Evolutionary conservation across 345 rosid genomes (phyloP).

Genomic region (Murraya koenigii): DNA sequence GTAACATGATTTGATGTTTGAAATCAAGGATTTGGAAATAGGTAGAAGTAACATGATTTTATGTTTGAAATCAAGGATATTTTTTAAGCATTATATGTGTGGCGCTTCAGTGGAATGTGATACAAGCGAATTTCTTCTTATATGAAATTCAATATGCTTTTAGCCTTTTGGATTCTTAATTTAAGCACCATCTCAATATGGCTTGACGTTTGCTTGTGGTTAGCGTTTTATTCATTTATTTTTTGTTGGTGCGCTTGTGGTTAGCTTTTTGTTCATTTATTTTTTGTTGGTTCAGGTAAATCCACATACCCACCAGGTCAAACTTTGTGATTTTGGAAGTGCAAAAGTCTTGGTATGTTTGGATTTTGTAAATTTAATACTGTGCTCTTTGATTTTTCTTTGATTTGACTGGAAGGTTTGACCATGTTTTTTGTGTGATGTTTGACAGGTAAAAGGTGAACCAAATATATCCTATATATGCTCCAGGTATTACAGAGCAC

Average conservation of each 20-base stretch:
- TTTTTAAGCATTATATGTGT: background rate
- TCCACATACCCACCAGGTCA: constrained; percentile 97
- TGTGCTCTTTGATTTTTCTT: background rate
- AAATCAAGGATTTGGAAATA: no score
- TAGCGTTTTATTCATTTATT: background rate
- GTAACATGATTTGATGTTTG: background rate
- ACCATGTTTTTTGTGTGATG: constrained; percentile 4
- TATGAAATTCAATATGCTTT: background rate
- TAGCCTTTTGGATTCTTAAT: background rate
- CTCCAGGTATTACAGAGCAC: constrained; percentile 97
- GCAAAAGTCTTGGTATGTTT: constrained; percentile 90
- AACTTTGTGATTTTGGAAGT: constrained; percentile 97
- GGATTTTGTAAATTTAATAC: background rate
- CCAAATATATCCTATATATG: constrained; percentile 97
- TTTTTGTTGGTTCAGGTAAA: constrained; percentile 55
- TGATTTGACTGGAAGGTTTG: constrained; percentile 7
- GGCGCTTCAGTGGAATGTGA: background rate
- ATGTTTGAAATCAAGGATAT: background rate
- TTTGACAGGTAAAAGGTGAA: constrained; percentile 88
- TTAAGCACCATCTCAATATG: background rate
- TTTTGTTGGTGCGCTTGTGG: background rate
- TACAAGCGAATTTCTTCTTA: background rate
- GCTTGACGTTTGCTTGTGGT: background rate
- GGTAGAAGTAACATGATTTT: background rate
- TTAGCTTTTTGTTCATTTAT: background rate